Conservation (phyloP, 2,329 filamentous ascomycete genomes). For the Fusarium sp. region DNA sequence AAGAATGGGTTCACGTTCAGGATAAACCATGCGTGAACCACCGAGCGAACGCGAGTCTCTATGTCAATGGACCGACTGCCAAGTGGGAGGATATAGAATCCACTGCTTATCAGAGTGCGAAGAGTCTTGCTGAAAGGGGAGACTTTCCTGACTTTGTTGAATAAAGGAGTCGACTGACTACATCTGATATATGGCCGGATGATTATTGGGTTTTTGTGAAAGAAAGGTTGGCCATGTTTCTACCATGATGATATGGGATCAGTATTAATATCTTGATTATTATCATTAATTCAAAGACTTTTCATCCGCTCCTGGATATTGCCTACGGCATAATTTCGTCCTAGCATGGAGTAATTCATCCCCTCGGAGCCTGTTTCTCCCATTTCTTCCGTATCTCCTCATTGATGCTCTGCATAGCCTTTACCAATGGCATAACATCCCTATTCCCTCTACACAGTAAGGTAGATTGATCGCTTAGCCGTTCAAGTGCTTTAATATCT, state of each 20-base stretch:
- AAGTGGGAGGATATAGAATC: conserved; percentile 17
- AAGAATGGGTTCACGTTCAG: conserved; percentile 24
- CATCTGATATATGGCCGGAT: not conserved
- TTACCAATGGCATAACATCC: conserved; percentile 41
- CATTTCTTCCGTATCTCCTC: conserved; percentile 36
- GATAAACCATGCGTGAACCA: conserved; percentile 4
- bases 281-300: not conserved
- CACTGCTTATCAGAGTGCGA: conserved; percentile 16
- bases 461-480: conserved; percentile 23
- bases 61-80: not conserved
- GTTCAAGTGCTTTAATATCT: conserved; percentile 37
- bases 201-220: not conserved
- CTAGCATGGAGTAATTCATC: too few relatives aligned
- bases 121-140: not conserved
- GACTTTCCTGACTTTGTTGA: not conserved
- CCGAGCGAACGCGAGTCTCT: not conserved
- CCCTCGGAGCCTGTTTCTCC: not conserved
- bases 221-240: not conserved
- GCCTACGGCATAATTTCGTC: not conserved
- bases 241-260: not conserved
- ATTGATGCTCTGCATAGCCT: conserved; percentile 40
- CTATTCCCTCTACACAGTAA: conserved; percentile 33
- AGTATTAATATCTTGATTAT: not conserved
- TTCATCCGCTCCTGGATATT: not conserved
- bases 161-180: not conserved